These are phyloP conservation scores for Davidsoniella virescens DNA, from an alignment of 2,329 filamentous ascomycete species.

Conservation along the genomic window DNA sequence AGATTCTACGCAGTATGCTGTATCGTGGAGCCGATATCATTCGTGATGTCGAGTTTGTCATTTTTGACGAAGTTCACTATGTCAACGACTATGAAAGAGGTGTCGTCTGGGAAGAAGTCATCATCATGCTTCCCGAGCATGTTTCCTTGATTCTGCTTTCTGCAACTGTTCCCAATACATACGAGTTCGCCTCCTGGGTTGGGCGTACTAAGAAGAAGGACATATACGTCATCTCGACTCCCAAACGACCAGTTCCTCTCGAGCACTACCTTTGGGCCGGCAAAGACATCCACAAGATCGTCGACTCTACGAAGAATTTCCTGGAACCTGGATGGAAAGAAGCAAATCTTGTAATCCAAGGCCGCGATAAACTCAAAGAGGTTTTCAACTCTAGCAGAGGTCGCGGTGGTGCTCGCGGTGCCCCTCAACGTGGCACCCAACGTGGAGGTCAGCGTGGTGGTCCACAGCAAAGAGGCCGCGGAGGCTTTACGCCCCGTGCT, in stretches of 20 bases:
- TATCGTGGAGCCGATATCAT: conserved; percentile 93
- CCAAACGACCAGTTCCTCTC: conserved; percentile 83
- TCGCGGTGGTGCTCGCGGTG: conserved; percentile 12
- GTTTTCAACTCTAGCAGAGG: conserved; percentile 15
- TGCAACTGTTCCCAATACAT: conserved; percentile 90
- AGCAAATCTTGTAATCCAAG: conserved; percentile 66
- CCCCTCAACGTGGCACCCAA: conserved; percentile 18
- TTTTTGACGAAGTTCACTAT: conserved; percentile 98
- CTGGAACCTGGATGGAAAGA: conserved; percentile 89
- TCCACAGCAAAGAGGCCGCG: conserved; percentile 33
- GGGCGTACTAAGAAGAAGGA: conserved; percentile 96
- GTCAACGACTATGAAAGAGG: conserved; percentile 92
- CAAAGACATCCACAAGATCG: conserved; percentile 86
- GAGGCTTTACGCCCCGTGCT: conserved; percentile 36
- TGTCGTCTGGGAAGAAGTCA: conserved; percentile 98
- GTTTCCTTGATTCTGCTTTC: conserved; percentile 90
- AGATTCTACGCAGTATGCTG: conserved; percentile 95
- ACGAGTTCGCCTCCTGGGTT: conserved; percentile 97
- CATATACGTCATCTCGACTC: conserved; percentile 96
- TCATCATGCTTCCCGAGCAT: conserved; percentile 97
- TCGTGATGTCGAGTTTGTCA: conserved; percentile 93
- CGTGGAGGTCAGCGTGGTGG: conserved; percentile 24
- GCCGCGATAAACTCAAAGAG: conserved; percentile 50
- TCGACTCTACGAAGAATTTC: conserved; percentile 83
- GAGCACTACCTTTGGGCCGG: conserved; percentile 95